These are phyloP conservation scores for Phytophthora pini DNA, from an alignment of 352 stramenopile species.

Conservation along the genomic window DNA sequence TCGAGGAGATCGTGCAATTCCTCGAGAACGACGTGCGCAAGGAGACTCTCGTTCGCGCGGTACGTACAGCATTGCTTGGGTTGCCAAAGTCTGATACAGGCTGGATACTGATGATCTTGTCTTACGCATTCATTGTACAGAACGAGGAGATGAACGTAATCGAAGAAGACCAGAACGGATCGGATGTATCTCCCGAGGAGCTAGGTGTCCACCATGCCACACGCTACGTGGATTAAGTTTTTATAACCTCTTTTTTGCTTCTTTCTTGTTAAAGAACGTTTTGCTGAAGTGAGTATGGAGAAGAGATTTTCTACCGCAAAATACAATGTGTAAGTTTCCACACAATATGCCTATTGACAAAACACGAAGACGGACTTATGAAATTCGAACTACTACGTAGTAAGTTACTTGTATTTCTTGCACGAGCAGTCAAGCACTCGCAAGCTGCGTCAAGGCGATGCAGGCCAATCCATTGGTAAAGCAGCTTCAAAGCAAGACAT, in stretches of 20 bases:
- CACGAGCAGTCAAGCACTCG: too few relatives aligned
- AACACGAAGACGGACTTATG: too few relatives aligned
- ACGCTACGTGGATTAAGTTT: slow-evolving; percentile 80
- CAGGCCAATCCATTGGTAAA: too few relatives aligned
- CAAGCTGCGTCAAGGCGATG: too few relatives aligned
- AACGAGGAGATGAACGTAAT: slow-evolving; percentile 52
- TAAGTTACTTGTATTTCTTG: too few relatives aligned
- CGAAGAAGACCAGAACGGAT: slow-evolving; percentile 35
- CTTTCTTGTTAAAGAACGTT: background rate
- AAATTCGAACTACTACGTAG: too few relatives aligned
- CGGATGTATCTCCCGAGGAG: slow-evolving; percentile 76
- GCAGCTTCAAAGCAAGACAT: too few relatives aligned
- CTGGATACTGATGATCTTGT: slow-evolving; percentile 21
- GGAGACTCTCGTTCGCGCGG: slow-evolving; percentile 83
- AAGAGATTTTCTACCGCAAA: too few relatives aligned
- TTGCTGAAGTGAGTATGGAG: background rate
- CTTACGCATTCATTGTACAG: slow-evolving; percentile 28
- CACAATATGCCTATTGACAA: background rate
- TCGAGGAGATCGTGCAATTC: slow-evolving; percentile 87
- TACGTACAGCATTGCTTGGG: slow-evolving; percentile 39
- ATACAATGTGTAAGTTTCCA: background rate
- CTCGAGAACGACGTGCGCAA: slow-evolving; percentile 88
- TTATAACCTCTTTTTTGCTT: slow-evolving; percentile 27
- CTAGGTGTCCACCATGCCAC: slow-evolving; percentile 84
- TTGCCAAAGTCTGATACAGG: slow-evolving; percentile 15